Base-by-base conservation (phyloP, 2,329 filamentous ascomycete species). In the Canariomyces notabilis region DNA sequence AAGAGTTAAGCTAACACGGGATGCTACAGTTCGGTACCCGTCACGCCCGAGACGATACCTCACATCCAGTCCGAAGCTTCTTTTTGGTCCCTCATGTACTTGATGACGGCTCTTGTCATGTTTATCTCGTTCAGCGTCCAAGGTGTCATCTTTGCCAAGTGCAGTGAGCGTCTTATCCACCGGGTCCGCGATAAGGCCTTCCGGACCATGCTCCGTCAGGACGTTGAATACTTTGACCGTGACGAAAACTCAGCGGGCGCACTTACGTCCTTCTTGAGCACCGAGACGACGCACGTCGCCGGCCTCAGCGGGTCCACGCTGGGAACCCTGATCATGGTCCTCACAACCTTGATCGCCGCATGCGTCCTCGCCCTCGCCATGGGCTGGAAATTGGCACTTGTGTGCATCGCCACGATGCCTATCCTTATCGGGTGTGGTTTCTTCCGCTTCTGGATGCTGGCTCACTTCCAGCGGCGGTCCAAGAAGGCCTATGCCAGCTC, bases 211-310 rank as follows among this genome's bases (percentile, higher is more conserved):
- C 79, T 97, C 42, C 86, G 90, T 54, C 91, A 97, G 66, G 93
- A 97, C 53, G 90, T 97, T 48, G 73, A 82, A 21, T 97, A 90
- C 66, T 98, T 96, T 58, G 93, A 97, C 64, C 76, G 75, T 36
- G 87, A 94, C 53, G 85, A 93, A 64, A 95, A 97, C 64, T 89
- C 86, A 6, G 83, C 89, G 6, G 93, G 93, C 54, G 85, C 89
- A 1, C 71, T 98, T 57, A 95, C 89, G 0, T 88, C 86, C 0
- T 93, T 95, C 68, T 72, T 96, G 11, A 90, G 87, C 2, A 94
- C 88, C 0, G 87, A 95, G 66, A 90, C 90, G 0, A 95, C 89
- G 0, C 85, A 94, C 60, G 76, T 96, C 22, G 85, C 89, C 14
- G 90, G 93, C 12, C 80, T 97, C 37, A 90, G 87, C 55, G 93